These are phyloP conservation scores for Cucurbita argyrosperma DNA, from an alignment of 306 rosid genomes.

Conservation along the genomic window DNA sequence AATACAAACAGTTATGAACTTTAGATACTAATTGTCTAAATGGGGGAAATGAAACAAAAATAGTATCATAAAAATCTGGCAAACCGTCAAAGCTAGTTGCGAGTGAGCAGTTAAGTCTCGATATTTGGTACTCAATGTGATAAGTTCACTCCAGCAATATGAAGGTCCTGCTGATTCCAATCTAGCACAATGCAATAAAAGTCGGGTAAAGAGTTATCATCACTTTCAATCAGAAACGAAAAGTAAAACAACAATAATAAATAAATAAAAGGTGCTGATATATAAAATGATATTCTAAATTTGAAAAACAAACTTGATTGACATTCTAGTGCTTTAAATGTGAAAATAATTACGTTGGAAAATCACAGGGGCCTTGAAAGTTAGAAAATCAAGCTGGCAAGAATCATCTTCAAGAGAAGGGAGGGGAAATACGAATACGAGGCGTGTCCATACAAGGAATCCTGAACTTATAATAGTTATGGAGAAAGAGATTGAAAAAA, in stretches of 20 bases:
- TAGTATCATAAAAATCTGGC: conserved; percentile 14
- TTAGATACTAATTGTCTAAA: neutral
- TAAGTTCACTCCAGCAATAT: conserved; percentile 72
- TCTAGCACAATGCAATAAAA: conserved; percentile 29
- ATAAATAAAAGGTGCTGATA: neutral
- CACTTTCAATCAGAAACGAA: neutral
- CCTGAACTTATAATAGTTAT: neutral
- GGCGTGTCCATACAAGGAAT: neutral
- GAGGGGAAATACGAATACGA: neutral
- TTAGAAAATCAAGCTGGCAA: neutral
- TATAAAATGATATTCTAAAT: neutral
- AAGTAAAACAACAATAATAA: neutral
- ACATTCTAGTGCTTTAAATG: neutral
- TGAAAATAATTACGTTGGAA: neutral
- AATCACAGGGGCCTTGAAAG: neutral
- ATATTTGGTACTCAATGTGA: conserved; percentile 75
- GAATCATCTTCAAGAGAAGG: neutral
- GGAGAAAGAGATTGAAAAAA: neutral
- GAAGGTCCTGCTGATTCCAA: conserved; percentile 72
- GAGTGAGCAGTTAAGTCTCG: conserved; percentile 87
- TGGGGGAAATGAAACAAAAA: neutral
- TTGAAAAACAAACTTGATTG: neutral
- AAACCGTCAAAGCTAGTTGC: conserved; percentile 75
- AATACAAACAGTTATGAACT: neutral
- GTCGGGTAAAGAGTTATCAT: neutral